Evolutionary conservation across 2,329 filamentous ascomycete species (phyloP).

Genomic region (Alternaria sp.): DNA sequence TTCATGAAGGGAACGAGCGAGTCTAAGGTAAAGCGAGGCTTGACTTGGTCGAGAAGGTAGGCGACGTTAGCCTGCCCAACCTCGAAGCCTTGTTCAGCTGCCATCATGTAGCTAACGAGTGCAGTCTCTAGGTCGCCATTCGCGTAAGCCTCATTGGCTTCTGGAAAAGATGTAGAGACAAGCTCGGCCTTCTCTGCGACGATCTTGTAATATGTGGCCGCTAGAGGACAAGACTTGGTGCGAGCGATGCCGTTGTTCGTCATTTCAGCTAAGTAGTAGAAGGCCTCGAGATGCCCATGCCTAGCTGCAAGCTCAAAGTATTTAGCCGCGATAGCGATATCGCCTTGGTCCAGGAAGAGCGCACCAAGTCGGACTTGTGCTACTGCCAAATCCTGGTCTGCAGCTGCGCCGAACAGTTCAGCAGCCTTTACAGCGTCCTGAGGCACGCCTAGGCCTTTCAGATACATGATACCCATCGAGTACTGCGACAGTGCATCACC

Average conservation of each 20-base stretch:
- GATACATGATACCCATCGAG: constrained; percentile 82
- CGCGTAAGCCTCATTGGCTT: constrained; percentile 85
- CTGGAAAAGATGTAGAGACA: constrained; percentile 80
- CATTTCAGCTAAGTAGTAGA: constrained; percentile 92
- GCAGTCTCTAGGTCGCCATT: constrained; percentile 81
- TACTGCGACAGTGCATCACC: constrained; percentile 87
- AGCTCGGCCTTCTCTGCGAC: constrained; percentile 89
- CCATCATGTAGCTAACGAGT: constrained; percentile 82
- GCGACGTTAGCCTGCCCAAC: constrained; percentile 89
- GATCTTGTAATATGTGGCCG: constrained; percentile 86
- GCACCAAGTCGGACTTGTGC: constrained; percentile 85
- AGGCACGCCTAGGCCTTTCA: constrained; percentile 77
- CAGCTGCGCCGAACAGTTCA: constrained; percentile 78
- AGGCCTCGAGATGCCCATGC: constrained; percentile 85
- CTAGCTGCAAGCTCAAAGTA: constrained; percentile 89
- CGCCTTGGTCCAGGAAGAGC: constrained; percentile 88
- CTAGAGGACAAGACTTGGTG: constrained; percentile 79
- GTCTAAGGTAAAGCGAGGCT: constrained; percentile 60
- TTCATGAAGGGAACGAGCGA: constrained; percentile 61
- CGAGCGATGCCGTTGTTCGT: constrained; percentile 81
- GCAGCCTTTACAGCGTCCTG: constrained; percentile 77
- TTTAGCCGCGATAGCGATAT: constrained; percentile 78
- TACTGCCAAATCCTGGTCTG: constrained; percentile 81
- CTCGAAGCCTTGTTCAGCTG: constrained; percentile 92
- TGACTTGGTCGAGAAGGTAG: constrained; percentile 77